Evolutionary conservation across 805 yeast species (phyloP).

Genomic region (Danielia reshetovae): DNA sequence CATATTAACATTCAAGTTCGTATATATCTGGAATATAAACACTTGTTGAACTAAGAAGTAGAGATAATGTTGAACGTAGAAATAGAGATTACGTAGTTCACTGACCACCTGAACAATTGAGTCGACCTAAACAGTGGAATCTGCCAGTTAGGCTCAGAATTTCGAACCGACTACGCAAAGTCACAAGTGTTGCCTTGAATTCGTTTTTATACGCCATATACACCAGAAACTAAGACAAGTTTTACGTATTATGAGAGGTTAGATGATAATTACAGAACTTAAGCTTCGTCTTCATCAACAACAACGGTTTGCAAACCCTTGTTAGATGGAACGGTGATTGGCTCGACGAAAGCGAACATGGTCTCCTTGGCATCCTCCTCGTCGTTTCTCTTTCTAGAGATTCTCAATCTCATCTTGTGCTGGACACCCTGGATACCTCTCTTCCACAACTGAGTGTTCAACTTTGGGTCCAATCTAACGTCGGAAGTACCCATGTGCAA

Average conservation of each 20-base stretch:
- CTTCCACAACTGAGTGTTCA: conserved; percentile 98
- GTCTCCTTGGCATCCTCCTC: conserved; percentile 99
- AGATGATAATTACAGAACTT: conserved; percentile 18
- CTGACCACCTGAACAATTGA: no score
- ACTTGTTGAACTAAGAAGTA: no score
- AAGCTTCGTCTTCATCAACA: conserved; percentile 77
- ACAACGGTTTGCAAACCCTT: conserved; percentile 98
- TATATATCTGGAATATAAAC: not conserved
- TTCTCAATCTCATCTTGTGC: conserved; percentile 96
- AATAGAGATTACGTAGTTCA: no score
- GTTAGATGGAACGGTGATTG: conserved; percentile 88
- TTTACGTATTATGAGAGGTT: conserved; percentile 17
- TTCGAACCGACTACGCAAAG: no score
- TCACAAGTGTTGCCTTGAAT: conserved; percentile 2
- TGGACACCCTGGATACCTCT: conserved; percentile 99
- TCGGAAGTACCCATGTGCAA: conserved; percentile 99
- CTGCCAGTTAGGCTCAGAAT: no score
- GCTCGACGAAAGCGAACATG: conserved; percentile 97
- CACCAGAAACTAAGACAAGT: conserved; percentile 6
- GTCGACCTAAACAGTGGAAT: no score
- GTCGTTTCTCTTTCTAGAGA: conserved; percentile 99
- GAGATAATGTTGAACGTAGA: no score
- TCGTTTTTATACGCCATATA: conserved; percentile 6
- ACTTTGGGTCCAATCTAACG: conserved; percentile 98
- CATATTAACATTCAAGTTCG: not conserved